phyloP scores from a whole-genome alignment of 805 yeast species.

The Metschnikowia lochheadii region DNA sequence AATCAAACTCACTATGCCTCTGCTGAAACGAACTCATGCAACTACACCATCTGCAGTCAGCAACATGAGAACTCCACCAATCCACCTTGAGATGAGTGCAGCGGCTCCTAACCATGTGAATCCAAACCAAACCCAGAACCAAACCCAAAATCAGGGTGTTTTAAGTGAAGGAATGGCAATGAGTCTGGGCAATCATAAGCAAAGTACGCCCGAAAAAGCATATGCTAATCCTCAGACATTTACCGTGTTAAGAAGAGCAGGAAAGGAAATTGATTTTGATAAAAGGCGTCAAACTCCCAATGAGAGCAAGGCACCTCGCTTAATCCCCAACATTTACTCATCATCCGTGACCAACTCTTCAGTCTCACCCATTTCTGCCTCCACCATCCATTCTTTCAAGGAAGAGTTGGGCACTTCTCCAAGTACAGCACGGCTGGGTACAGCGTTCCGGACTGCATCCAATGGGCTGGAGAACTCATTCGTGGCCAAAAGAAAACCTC shows the following conservation, averaged over 20 bases:
- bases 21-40: conserved; percentile 11
- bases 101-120: too few relatives aligned
- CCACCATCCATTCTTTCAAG: conserved; percentile 28
- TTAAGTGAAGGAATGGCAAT: too few relatives aligned
- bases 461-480: conserved; percentile 24
- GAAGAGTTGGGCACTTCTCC: conserved; percentile 16
- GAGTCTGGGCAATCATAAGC: background rate
- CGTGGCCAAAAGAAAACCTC: conserved; percentile 68
- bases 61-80: conserved; percentile 7
- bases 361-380: conserved; percentile 34
- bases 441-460: conserved; percentile 1
- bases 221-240: conserved; percentile 38
- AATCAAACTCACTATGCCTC: conserved; percentile 17
- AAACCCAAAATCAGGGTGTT: too few relatives aligned
- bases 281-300: conserved; percentile 74
- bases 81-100: background rate
- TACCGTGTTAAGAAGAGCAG: conserved; percentile 62
- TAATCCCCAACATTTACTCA: conserved; percentile 19
- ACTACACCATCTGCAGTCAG: conserved; percentile 1
- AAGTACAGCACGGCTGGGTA: background rate
- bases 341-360: conserved; percentile 16
- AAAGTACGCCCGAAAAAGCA: background rate
- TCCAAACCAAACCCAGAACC: too few relatives aligned
- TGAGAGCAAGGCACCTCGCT: conserved; percentile 41
- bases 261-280: conserved; percentile 76